phyloP scores from a whole-genome alignment of 2,329 filamentous ascomycete genomes.

The Fusarium sp. region DNA sequence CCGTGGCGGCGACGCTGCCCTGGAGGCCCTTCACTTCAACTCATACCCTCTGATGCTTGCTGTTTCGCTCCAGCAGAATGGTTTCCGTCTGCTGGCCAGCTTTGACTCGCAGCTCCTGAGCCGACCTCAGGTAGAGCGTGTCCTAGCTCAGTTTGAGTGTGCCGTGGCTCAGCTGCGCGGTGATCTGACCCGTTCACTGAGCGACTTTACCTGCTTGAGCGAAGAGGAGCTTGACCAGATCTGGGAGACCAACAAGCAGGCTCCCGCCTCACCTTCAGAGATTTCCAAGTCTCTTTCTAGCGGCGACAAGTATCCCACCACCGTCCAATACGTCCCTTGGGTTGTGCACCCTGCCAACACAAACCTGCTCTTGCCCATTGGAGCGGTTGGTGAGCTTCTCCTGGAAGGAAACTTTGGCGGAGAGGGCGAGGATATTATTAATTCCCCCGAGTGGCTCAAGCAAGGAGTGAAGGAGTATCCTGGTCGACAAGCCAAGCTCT shows the following conservation, averaged over 20 bases:
- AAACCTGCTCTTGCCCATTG: constrained; percentile 49
- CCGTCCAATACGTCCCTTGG: constrained; percentile 46
- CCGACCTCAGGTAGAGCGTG: constrained; percentile 65
- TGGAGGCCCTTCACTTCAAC: constrained; percentile 71
- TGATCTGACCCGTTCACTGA: constrained; percentile 48
- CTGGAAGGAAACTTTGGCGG: constrained; percentile 50
- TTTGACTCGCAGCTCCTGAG: constrained; percentile 73
- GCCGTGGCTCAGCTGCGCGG: constrained; percentile 66
- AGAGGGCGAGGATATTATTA: constrained; percentile 12
- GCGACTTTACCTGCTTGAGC: constrained; percentile 54
- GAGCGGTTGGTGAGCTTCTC: constrained; percentile 55
- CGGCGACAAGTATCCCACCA: constrained; percentile 43
- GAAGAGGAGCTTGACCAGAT: constrained; percentile 57
- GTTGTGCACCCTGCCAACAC: constrained; percentile 48
- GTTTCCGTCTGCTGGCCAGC: constrained; percentile 72
- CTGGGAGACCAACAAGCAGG: constrained; percentile 47
- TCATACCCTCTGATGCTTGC: constrained; percentile 76
- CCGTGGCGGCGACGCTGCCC: constrained; percentile 68
- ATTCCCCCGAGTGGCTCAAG: constrained; percentile 45
- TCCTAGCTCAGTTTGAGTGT: constrained; percentile 66
- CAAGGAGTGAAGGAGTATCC: constrained; percentile 25
- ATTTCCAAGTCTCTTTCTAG: constrained; percentile 34
- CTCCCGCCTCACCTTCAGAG: constrained; percentile 30
- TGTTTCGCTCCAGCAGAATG: constrained; percentile 68
- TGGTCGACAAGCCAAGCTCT: constrained; percentile 44